Evolutionary conservation across 495 filamentous ascomycete species (phyloP).

Genomic region (Penicillium taxi): DNA sequence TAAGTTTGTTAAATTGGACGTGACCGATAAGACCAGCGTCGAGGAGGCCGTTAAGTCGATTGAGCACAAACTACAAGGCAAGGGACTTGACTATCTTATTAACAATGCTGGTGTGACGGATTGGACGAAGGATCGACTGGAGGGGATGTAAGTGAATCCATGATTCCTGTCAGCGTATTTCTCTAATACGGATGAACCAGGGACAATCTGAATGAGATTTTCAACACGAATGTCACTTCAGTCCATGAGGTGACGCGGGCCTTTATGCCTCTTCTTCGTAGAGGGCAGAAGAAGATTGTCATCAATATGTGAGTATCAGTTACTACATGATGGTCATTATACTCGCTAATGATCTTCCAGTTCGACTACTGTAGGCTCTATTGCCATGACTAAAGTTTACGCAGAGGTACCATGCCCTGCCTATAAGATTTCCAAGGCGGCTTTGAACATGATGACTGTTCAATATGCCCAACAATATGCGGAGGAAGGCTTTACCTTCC

Average conservation of each 20-base stretch:
- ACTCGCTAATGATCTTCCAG: background rate
- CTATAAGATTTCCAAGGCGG: constrained; percentile 48
- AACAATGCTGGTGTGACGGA: constrained; percentile 40
- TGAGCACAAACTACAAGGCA: constrained; percentile 28
- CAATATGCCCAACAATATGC: constrained; percentile 38
- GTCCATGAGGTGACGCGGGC: constrained; percentile 34
- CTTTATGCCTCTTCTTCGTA: constrained; percentile 42
- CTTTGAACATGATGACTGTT: constrained; percentile 42
- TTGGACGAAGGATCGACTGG: constrained; percentile 17
- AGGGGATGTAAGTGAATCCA: constrained; percentile 25
- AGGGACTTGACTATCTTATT: constrained; percentile 45
- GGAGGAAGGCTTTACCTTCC: constrained; percentile 36
- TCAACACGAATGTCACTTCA: constrained; percentile 40
- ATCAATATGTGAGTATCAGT: constrained; percentile 35
- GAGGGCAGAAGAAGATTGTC: constrained; percentile 37
- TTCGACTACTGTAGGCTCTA: constrained; percentile 39
- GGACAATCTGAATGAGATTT: constrained; percentile 30
- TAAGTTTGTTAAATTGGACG: constrained; percentile 39
- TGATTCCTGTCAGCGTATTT: no score
- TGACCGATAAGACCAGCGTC: constrained; percentile 33
- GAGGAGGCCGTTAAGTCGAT: constrained; percentile 32
- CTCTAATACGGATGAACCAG: constrained; percentile 5
- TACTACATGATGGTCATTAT: background rate
- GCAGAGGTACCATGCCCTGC: constrained; percentile 22
- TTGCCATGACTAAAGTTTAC: constrained; percentile 19